Percentiles rank a stretch among this genome's conserved stretches.
Evolutionary conservation across 2,329 filamentous ascomycete genomes (phyloP).

Genomic region (Stagonosporopsis vannaccii): DNA sequence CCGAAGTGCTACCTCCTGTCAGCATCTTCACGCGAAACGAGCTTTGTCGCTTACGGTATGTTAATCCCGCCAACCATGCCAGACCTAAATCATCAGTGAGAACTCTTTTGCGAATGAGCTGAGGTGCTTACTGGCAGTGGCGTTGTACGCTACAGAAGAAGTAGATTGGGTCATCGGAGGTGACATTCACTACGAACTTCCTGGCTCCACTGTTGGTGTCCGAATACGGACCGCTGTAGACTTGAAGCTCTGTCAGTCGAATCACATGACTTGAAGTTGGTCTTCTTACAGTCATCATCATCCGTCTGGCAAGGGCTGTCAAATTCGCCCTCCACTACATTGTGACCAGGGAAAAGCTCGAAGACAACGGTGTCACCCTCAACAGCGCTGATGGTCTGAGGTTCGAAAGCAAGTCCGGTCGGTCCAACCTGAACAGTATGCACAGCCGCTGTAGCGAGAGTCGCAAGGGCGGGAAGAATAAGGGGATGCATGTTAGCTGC

Average conservation of each 20-base stretch:
- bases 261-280: neutral
- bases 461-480: neutral
- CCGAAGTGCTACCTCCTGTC: neutral
- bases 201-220: conserved; percentile 27
- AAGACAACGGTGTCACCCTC: conserved; percentile 28
- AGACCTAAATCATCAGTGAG: neutral
- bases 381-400: conserved; percentile 20
- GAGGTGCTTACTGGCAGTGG: conserved; percentile 28
- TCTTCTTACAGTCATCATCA: conserved; percentile 16
- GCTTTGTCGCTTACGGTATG: conserved; percentile 1
- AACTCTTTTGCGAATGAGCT: neutral
- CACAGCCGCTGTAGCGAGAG: conserved; percentile 17
- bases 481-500: neutral
- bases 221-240: conserved; percentile 32
- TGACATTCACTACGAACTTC: conserved; percentile 37
- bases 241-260: neutral
- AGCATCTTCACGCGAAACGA: neutral
- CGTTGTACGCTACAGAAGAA: conserved; percentile 31
- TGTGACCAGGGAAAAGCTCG: conserved; percentile 21
- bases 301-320: conserved; percentile 21
- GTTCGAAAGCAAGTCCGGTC: conserved; percentile 13
- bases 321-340: conserved; percentile 24
- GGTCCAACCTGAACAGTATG: conserved; percentile 28
- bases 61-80: conserved; percentile 19
- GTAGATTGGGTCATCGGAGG: conserved; percentile 29